Base-by-base conservation (phyloP, 495 filamentous ascomycete genomes). In the Friedmanniomyces endolithicus region DNA sequence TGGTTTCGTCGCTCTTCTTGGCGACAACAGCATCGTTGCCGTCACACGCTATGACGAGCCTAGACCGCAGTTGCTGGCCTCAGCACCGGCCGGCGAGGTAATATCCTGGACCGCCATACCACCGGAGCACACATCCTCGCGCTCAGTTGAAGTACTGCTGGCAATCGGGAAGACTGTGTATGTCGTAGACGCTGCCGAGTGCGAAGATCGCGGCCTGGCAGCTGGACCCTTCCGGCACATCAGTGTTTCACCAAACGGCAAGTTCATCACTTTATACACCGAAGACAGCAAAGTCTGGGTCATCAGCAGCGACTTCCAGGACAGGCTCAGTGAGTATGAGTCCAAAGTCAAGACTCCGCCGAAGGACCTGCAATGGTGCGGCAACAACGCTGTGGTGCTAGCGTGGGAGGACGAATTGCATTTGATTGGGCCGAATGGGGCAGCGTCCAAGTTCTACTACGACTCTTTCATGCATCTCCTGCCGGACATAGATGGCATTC, bases 331-430 rank as follows among this genome's bases (percentile, higher is more conserved):
- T 65, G 90, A 98, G 65, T 88, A 96, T 65, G 85, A 95, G 66
- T 89, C 89, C 0, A 82, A 80, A 54, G 86, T 85, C 23, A 86
- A 82, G 61, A 90, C 85, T n/a, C 73, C 81, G 0, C 94, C 92
- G 1, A 88, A 87, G 63, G 83, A 90, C 52, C 76, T 98, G 49
- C 82, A 88, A 58, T 98, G 92, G 92, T 97, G 92, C 68, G 90
- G 92, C 16, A 94, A 95, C 56, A 88, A 96, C 69, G 86, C 88
- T 7, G 88, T 96, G 9, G 82, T 94, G 44, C 79, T 97, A 56
- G 88, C 88, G 14, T 98, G 92, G 92, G 92, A 95, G 62, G 92
- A 98, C 69, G 92, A 98, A 63, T 83, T 97, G n/a, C 92, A 96
- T 65, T 76, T 98, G 43, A 84, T 97, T 52, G 90, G 89, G 1